Evolutionary conservation across 2,329 filamentous ascomycete species (phyloP).

Genomic region (Tolypocladium tropicale): DNA sequence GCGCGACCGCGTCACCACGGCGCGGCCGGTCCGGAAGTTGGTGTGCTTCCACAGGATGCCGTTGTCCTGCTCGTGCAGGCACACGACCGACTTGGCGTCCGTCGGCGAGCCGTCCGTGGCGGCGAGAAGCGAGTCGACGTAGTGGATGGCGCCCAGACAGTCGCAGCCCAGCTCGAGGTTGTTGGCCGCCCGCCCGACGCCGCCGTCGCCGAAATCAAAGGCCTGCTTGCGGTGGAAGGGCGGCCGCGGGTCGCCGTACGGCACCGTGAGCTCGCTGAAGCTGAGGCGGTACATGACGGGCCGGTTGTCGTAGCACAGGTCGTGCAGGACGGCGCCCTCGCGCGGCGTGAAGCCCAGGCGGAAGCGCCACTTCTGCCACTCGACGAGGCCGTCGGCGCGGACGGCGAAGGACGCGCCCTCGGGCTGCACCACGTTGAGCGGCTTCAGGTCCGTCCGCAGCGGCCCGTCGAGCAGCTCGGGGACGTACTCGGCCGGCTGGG

Average conservation of each 20-base stretch:
- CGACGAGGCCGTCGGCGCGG: constrained; percentile 33
- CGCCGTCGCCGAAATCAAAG: constrained; percentile 63
- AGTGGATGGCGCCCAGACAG: constrained; percentile 57
- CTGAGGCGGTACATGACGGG: constrained; percentile 57
- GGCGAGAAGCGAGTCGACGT: constrained; percentile 47
- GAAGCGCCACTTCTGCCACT: constrained; percentile 62
- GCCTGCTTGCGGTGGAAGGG: constrained; percentile 62
- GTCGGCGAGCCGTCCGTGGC: constrained; percentile 41
- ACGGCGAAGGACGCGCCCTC: constrained; percentile 58
- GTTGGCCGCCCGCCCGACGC: constrained; percentile 56
- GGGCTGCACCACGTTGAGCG: constrained; percentile 61
- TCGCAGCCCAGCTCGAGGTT: constrained; percentile 60
- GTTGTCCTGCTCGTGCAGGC: constrained; percentile 61
- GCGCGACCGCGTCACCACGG: constrained; percentile 48
- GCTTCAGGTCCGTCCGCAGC: constrained; percentile 47
- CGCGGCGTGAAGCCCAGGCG: constrained; percentile 59
- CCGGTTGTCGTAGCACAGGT: constrained; percentile 55
- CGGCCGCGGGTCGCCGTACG: constrained; percentile 54
- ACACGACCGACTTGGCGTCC: constrained; percentile 48
- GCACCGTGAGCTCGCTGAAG: constrained; percentile 60
- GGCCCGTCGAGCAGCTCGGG: constrained; percentile 39
- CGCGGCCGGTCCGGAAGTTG: constrained; percentile 54
- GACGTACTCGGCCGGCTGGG: constrained; percentile 32
- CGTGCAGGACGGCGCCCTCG: constrained; percentile 61
- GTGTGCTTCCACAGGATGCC: constrained; percentile 65